Conservation (phyloP, 2,329 filamentous ascomycete species). For the Apiospora sp. region DNA sequence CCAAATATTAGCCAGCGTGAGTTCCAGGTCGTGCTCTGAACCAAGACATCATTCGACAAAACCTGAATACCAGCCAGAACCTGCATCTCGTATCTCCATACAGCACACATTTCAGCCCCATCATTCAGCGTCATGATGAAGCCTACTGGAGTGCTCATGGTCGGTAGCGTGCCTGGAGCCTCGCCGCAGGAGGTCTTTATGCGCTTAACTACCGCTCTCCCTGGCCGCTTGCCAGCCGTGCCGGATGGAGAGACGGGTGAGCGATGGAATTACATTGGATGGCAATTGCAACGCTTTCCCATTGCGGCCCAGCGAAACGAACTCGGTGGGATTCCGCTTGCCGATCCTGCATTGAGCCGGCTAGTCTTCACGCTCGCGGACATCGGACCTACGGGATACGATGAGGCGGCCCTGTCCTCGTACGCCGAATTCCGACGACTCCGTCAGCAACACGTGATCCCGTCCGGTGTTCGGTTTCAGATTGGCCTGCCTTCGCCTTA, state of each 20-base stretch:
- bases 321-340: constrained; percentile 33
- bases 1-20: no score
- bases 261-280: constrained; percentile 37
- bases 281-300: constrained; percentile 29
- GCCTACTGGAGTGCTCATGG: constrained; percentile 37
- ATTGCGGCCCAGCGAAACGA: constrained; percentile 28
- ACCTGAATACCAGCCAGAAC: no score
- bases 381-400: constrained; percentile 35
- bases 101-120: not conserved
- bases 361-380: constrained; percentile 30
- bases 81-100: no score
- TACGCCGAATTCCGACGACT: constrained; percentile 36
- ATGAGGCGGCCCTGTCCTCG: constrained; percentile 34
- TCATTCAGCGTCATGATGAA: constrained; percentile 30
- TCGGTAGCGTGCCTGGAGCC: constrained; percentile 37
- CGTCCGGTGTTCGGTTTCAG: constrained; percentile 9
- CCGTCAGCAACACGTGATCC: constrained; percentile 32
- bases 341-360: not conserved
- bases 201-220: constrained; percentile 33
- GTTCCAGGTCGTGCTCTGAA: no score
- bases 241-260: constrained; percentile 38
- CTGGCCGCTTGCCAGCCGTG: constrained; percentile 33
- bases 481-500: not conserved
- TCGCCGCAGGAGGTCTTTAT: constrained; percentile 34
- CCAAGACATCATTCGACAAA: no score